These are phyloP conservation scores for Daldinia grandis DNA, from an alignment of 495 filamentous ascomycete species.

Conservation along the genomic window DNA sequence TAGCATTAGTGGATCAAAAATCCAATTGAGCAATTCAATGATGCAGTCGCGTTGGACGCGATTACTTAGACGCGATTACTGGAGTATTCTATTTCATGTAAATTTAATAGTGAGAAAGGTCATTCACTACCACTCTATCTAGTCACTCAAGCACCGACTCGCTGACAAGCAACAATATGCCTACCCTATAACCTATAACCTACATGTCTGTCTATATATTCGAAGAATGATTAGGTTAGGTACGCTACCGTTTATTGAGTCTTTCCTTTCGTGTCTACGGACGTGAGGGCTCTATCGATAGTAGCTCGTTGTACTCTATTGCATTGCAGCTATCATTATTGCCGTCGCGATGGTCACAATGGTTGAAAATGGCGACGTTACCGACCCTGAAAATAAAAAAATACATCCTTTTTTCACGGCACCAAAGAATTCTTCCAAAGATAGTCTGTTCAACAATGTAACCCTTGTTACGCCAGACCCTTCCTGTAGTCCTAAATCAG, in stretches of 20 bases:
- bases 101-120: background rate
- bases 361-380: constrained; percentile 21
- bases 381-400: constrained; percentile 38
- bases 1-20: constrained; percentile 13
- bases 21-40: constrained; percentile 14
- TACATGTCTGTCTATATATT: background rate
- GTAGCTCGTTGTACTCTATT: background rate
- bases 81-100: background rate
- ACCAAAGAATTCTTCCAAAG: constrained; percentile 26
- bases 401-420: constrained; percentile 55
- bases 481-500: constrained; percentile 32
- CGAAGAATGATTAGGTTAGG: background rate
- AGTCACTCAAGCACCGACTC: background rate
- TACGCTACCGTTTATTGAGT: background rate
- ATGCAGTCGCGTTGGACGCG: constrained; percentile 36
- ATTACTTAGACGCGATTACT: constrained; percentile 4
- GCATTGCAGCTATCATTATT: background rate
- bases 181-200: too few relatives aligned
- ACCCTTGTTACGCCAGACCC: constrained; percentile 38
- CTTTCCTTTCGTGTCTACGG: background rate
- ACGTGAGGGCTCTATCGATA: background rate
- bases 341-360: constrained; percentile 39
- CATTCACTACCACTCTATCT: background rate
- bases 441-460: constrained; percentile 9
- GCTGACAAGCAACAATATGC: too few relatives aligned